Evolutionary conservation across 2,329 filamentous ascomycete genomes (phyloP), one percentile per base, ranked within the genome.

Genomic region (Atkinsonella hypoxylon): DNA sequence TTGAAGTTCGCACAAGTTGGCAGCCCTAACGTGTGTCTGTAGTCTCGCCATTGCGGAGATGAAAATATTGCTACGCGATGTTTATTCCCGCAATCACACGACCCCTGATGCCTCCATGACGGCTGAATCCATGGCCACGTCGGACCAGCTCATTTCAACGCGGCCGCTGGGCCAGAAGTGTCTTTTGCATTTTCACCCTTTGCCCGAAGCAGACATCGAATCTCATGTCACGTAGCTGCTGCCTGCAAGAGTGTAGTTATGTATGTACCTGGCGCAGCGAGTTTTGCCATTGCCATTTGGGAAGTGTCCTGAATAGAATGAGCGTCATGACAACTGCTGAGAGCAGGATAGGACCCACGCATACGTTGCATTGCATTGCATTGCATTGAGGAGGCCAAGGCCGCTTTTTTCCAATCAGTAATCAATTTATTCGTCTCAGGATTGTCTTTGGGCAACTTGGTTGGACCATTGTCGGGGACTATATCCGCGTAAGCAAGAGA

Each of bases 141-240:
- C 78, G 20, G 82, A 86, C 58, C 82, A 85, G 60, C 70, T 85
- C 32, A 84, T 86, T 50, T 83, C 82, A 9, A 77, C 81, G 15
- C 71, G 82, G 45, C 82, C 82, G 0, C 62, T 72, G 41, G 79
- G 76, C 6, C 76, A 83, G 61, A 75, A 64, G 48, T 86, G 82
- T 56, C 64, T 79, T 50, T 60, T 86, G 46, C 68, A 63, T 45
- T 76, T 81, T 53, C 57, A 69, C 13, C 67, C 71, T 22, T 51
- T 65, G 13, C 55, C 53, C 9, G 53, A 53, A 18, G 52, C 34
- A 15, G 42, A 40, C 3, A n/a, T 5, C 20, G 45, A 26, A 10
- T 9, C 32, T 43, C 11, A 43, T 17, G n/a, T 18, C 32, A 18
- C 45, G n/a, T 17, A 38, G 26, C 22, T 41, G 17, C 20, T 4